Evolutionary conservation across 305 asterid species (phyloP).

Genomic region (Ilex paraguariensis): DNA sequence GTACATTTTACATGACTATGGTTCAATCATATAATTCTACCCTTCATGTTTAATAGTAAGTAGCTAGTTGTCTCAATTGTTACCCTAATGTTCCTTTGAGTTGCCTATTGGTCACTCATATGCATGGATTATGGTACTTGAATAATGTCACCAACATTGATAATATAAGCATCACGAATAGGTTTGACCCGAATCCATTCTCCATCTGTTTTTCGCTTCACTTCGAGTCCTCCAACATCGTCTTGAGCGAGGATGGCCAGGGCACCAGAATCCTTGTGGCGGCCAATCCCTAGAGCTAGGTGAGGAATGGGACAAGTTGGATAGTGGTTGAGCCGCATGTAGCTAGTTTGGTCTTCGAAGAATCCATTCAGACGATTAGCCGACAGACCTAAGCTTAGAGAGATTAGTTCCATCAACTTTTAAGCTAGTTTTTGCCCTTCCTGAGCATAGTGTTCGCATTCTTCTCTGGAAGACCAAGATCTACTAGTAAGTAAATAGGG

Average conservation of each 20-base stretch:
- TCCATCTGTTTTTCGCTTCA: conserved; percentile 17
- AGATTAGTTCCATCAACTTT: conserved; percentile 24
- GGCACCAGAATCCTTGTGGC: conserved; percentile 27
- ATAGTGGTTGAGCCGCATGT: conserved; percentile 26
- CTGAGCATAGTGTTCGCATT: conserved; percentile 16
- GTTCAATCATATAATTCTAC: no score
- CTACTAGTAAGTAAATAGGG: neutral
- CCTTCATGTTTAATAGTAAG: no score
- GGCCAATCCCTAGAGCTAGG: conserved; percentile 32
- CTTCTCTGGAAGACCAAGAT: conserved; percentile 16
- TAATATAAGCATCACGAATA: conserved; percentile 25
- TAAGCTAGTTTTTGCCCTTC: conserved; percentile 21
- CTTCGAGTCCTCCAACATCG: no score
- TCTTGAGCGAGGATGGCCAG: neutral
- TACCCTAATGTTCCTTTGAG: no score
- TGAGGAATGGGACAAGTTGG: conserved; percentile 25
- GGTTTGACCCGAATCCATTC: conserved; percentile 34
- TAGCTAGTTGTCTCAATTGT: no score
- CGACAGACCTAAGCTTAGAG: conserved; percentile 26
- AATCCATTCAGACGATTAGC: conserved; percentile 14
- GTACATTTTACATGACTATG: no score
- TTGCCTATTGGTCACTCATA: no score
- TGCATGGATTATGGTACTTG: conserved; percentile 40
- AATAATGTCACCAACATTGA: conserved; percentile 41
- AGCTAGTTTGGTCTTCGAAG: conserved; percentile 19